Conservation (phyloP, 345 rosid species). For the Stellera chamaejasme region DNA sequence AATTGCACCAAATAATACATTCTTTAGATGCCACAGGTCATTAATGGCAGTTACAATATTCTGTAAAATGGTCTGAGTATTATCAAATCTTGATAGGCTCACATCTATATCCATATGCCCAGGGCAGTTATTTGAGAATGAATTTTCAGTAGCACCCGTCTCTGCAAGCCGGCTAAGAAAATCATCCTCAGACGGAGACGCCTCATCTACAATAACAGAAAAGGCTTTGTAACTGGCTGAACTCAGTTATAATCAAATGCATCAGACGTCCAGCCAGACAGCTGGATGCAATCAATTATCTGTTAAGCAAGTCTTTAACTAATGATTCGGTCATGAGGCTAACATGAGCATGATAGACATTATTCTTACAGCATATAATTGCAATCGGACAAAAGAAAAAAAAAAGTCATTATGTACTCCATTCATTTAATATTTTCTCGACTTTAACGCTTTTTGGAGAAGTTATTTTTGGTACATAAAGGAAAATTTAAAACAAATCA, state of each 20-base stretch:
- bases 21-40: constrained; percentile 56
- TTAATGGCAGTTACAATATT: constrained; percentile 47
- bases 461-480: not conserved
- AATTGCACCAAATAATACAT: constrained; percentile 43
- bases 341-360: too few species aligned
- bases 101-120: constrained; percentile 35
- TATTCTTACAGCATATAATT: not conserved
- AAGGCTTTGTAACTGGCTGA: constrained; percentile 2
- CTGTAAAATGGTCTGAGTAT: constrained; percentile 31
- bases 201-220: constrained; percentile 38
- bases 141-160: constrained; percentile 89
- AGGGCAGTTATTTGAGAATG: constrained; percentile 37
- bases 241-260: too few species aligned
- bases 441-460: too few species aligned
- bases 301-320: too few species aligned
- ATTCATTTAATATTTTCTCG: too few species aligned
- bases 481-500: not conserved
- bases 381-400: not conserved
- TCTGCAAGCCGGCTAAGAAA: constrained; percentile 65
- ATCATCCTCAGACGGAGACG: constrained; percentile 37
- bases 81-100: constrained; percentile 29
- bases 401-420: not conserved
- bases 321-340: too few species aligned
- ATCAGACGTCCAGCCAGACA: too few species aligned
- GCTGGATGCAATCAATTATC: too few species aligned